Base-by-base conservation (phyloP, 768 basidiomycete genomes). In the Rhodosporidiobolus odoratus region DNA sequence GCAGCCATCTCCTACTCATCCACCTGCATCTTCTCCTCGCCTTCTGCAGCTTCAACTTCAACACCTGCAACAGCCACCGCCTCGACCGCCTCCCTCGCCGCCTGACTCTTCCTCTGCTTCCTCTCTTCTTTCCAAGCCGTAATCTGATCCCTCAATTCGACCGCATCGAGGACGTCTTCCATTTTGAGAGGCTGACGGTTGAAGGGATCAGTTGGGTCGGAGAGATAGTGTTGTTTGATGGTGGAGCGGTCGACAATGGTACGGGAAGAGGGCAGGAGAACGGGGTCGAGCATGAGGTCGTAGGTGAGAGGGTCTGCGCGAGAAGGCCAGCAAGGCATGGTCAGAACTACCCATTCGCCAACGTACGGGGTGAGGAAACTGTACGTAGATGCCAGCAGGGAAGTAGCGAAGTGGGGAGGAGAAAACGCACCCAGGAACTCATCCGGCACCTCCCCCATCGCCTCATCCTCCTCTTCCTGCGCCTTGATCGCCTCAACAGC, bases 241-340 rank as follows among this genome's bases (percentile, higher is more conserved):
- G 94, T 97, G 3, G 89, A 83, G 32, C 90, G 86, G 79, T 99
- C 96, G 52, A 99, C 79, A 41, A 90, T 84, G 0, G 85, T 82
- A 62, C 82, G 84, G 3, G 94, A 97, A 0, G 89, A 87, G 0
- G 96, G 96, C 40, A 99, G 79, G 38, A 86, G 85, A 66, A 98
- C 94, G 5, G 96, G 96, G 79, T 99, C 92, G 64, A 87, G 88
- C 96, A 99, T 99, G 63, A 99, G 78, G 7, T 90, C 89, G 76
- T 85, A 88, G 87, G 94, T 91, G 72, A 96, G 83, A 2, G 91
- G 92, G 79, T 94, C 92, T 94, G 73, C 13, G 63, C 27, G 56
- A 27, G 52, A 23, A 62, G 25, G 35, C 15, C 9, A 34, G 58
- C 21, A 67, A 54, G 47, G 71, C 75, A 54, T 48, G 47, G 60